Evolutionary conservation across 768 basidiomycete genomes (phyloP), one percentile per base, ranked within the genome.

Genomic region (Hysterangium stoloniferum): DNA sequence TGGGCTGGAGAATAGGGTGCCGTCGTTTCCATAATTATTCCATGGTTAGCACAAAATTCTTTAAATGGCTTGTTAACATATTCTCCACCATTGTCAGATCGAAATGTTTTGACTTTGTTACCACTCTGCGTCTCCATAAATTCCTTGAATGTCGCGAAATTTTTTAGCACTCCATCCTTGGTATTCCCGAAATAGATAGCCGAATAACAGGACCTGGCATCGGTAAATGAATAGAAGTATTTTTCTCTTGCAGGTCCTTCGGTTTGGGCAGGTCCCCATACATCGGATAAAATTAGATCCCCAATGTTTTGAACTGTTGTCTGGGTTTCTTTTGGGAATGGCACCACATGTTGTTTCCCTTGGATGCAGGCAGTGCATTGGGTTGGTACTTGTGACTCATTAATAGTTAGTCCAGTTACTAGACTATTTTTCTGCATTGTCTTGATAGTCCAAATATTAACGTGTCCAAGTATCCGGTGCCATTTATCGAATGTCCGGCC

Each of bases 221-320:
- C n/a, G n/a, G n/a, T n/a, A n/a, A n/a, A n/a, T n/a, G n/a, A n/a
- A n/a, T n/a, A n/a, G 0, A 41, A 32, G 19, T 35, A 35, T 35
- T 35, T 35, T 59, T 42, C 55, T 55, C 34, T 48, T 19, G 11
- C 28, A 15, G 9, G 41, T 9, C 13, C 41, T 29, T 49, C 38
- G 47, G 32, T 27, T 38, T 12, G 19, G 32, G 46, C 20, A 52
- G 55, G 56, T 2, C 62, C 54, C 33, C 58, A 62, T 0, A 64
- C 24, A 25, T 63, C 70, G 1, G 61, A 56, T 52, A 72, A 64
- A 8, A 74, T 50, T 17, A 35, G 34, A 35, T 35, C 34, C 12
- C 34, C 34, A 35, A 35, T 35, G 34, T 0, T 43, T 45, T 0
- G 50, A 48, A 55, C n/a, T n/a, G n/a, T n/a, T n/a, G n/a, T n/a